Evolutionary conservation across 2,329 filamentous ascomycete species (phyloP).

Genomic region (Alternaria solani): DNA sequence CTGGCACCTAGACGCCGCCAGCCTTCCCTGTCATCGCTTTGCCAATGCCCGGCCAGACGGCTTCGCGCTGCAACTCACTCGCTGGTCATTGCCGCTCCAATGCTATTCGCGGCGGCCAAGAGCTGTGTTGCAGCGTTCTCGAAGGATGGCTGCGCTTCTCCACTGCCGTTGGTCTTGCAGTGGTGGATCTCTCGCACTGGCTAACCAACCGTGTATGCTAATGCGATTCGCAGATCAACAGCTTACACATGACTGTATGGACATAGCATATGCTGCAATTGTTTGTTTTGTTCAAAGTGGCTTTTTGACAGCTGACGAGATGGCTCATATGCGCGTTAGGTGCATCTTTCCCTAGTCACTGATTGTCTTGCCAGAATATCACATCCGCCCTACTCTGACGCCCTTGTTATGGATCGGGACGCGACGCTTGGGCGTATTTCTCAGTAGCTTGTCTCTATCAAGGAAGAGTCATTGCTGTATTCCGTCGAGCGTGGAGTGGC

Average conservation of each 20-base stretch:
- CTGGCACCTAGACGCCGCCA: conserved; percentile 13
- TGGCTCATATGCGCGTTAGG: conserved; percentile 30
- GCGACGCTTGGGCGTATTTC: background rate
- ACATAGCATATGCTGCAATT: conserved; percentile 26
- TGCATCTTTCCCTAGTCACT: conserved; percentile 9
- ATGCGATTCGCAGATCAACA: conserved; percentile 33
- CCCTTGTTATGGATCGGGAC: background rate
- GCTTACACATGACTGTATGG: conserved; percentile 36
- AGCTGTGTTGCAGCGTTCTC: conserved; percentile 30
- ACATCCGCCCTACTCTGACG: conserved; percentile 1
- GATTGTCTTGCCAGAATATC: conserved; percentile 4
- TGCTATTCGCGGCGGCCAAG: conserved; percentile 33
- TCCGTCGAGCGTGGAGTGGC: background rate
- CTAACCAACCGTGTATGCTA: conserved; percentile 27
- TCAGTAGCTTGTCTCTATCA: background rate
- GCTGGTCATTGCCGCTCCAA: conserved; percentile 30
- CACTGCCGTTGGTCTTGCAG: conserved; percentile 20
- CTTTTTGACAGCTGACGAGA: conserved; percentile 28
- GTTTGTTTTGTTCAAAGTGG: conserved; percentile 22
- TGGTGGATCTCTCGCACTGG: conserved; percentile 24
- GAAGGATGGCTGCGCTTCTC: conserved; percentile 33
- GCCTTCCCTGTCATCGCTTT: conserved; percentile 16
- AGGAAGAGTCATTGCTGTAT: background rate
- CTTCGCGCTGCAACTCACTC: conserved; percentile 24
- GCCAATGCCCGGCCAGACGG: conserved; percentile 41